Conservation (phyloP, 2,329 filamentous ascomycete genomes). For the Penicillium sp. region DNA sequence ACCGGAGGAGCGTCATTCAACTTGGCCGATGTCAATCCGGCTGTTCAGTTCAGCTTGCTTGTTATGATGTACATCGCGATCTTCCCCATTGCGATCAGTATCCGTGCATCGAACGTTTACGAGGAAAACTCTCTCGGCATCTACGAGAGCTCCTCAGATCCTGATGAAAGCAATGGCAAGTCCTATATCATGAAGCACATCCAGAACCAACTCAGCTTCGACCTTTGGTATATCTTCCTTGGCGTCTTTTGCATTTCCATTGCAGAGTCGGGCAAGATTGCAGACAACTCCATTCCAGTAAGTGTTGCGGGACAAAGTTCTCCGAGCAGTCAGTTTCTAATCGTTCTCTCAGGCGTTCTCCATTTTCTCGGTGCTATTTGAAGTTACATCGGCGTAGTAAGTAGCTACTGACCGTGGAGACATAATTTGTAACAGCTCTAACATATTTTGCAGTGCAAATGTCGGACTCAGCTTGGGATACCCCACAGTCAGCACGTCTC, state of each 20-base stretch:
- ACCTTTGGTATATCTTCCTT: conserved; percentile 59
- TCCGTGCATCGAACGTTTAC: conserved; percentile 66
- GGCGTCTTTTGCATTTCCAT: conserved; percentile 54
- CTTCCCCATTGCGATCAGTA: conserved; percentile 88
- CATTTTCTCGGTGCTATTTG: conserved; percentile 51
- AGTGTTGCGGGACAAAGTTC: background rate
- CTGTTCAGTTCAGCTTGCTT: conserved; percentile 52
- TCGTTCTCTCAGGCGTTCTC: conserved; percentile 35
- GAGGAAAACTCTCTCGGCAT: conserved; percentile 60
- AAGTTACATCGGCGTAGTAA: conserved; percentile 38
- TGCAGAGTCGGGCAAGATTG: conserved; percentile 44
- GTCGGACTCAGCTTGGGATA: conserved; percentile 32
- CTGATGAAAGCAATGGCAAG: conserved; percentile 24
- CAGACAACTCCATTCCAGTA: conserved; percentile 23
- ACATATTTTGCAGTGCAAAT: conserved; percentile 20
- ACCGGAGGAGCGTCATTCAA: conserved; percentile 48
- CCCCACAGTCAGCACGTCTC: conserved; percentile 24
- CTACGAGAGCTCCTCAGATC: conserved; percentile 36
- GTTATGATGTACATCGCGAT: conserved; percentile 99
- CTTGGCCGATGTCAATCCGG: conserved; percentile 48
- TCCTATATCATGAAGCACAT: conserved; percentile 51
- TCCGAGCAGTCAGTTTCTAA: background rate
- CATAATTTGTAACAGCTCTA: conserved; percentile 4
- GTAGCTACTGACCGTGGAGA: conserved; percentile 7
- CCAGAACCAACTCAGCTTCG: conserved; percentile 58